Evolutionary conservation across 176 grass and related monocot species (phyloP).

Genomic region (Paspalum notatum): DNA sequence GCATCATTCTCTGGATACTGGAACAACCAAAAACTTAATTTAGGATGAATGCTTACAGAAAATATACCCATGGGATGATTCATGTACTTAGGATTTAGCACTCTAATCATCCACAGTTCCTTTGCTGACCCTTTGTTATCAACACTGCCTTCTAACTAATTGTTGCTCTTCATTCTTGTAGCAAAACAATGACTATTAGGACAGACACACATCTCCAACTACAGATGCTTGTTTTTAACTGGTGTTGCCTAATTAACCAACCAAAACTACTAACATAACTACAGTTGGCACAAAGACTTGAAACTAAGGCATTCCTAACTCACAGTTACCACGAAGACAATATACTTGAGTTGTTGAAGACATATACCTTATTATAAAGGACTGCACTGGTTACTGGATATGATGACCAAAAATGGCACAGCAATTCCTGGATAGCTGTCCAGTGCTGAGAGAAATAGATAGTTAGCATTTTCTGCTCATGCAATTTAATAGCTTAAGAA

Average conservation of each 20-base stretch:
- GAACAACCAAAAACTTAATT: too few relatives aligned
- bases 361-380: slow-evolving; percentile 90
- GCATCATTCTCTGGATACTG: too few relatives aligned
- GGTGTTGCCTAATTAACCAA: not conserved
- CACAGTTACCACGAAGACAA: not conserved
- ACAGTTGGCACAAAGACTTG: slow-evolving; percentile 6
- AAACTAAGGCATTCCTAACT: slow-evolving; percentile 1
- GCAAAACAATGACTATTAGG: too few relatives aligned
- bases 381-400: slow-evolving; percentile 77
- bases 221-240: too few relatives aligned
- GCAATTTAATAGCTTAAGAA: slow-evolving; percentile 72
- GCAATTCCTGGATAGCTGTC: slow-evolving; percentile 87
- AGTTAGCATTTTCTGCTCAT: slow-evolving; percentile 95
- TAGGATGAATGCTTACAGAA: too few relatives aligned
- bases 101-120: too few relatives aligned
- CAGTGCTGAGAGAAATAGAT: slow-evolving; percentile 86
- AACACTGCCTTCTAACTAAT: too few relatives aligned
- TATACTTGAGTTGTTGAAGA: not conserved
- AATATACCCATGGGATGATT: too few relatives aligned
- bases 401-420: slow-evolving; percentile 95
- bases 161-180: too few relatives aligned
- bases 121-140: too few relatives aligned
- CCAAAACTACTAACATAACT: slow-evolving; percentile 27
- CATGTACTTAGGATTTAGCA: too few relatives aligned
- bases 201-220: too few relatives aligned